Base-by-base conservation (phyloP, 1,284 basidiomycete genomes). In the Tylopilus sp. region DNA sequence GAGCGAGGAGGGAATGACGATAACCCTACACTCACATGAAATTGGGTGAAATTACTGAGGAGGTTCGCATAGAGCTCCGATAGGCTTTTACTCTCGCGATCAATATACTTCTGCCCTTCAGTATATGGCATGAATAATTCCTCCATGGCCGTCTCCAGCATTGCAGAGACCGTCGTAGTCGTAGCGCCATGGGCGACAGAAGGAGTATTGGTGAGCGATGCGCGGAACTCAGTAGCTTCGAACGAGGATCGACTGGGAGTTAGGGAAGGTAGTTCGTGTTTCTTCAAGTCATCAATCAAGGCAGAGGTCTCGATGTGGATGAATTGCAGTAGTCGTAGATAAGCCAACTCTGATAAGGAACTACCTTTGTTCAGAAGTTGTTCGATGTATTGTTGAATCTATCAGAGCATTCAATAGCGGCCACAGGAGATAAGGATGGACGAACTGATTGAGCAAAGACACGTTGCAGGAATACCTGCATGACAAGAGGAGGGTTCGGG, bases 391-490 rank as follows among this genome's bases (percentile, higher is more conserved):
- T 94, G 91, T 78, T 97, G 94, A 53, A 98, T 94, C 94, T 96
- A 62, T 36, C 11, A 65, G 56, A 41, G 47, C 28, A 36, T 49
- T 45, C 39, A 35, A 25, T 43, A 36, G 8, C 22, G 20, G 14
- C 14, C 39, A n/a, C 20, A 40, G 37, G 26, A 26, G 15, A 22
- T 22, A 7, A 13, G 35, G 13, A 43, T 37, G 29, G 36, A 72
- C 88, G 63, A 66, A 95, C 94, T 22, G 95, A 94, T 77, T 99
- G 97, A 1, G 95, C 96, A 73, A 99, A 99, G 0, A 99, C 93
- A 35, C 97, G 82, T 69, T 98, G 97, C 37, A 99, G 73, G 72
- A 99, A 99, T 8, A 98, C 95, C 72, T 98, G 94, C 94, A 99
- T 96, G 15, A 99, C 97, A n/a, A 94, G 83, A 10, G 90, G 84